Evolutionary conservation across 768 basidiomycete species (phyloP).

Genomic region (Lactifluus pinguis): DNA sequence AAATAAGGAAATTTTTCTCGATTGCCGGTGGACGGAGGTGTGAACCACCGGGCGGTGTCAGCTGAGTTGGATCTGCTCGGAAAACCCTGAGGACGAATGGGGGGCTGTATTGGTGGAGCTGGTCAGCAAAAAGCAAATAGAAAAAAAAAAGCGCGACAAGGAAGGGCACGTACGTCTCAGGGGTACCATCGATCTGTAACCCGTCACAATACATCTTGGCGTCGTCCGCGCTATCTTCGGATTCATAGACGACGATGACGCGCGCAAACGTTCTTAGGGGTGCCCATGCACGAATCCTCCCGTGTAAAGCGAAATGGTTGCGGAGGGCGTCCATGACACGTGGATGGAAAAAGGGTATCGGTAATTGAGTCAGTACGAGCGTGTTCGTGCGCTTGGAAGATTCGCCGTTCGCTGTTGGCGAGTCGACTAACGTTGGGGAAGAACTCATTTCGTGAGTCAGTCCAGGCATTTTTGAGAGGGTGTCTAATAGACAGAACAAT

Average conservation of each 20-base stretch:
- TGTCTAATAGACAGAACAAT: background rate
- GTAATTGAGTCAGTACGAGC: conserved; percentile 70
- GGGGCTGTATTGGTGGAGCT: conserved; percentile 28
- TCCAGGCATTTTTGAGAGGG: conserved; percentile 3
- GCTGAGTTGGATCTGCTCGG: conserved; percentile 62
- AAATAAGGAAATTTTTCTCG: conserved; percentile 95
- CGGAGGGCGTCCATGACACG: conserved; percentile 54
- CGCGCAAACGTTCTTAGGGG: conserved; percentile 75
- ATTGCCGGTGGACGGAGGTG: conserved; percentile 62
- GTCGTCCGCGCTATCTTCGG: conserved; percentile 51
- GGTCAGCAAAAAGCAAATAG: background rate
- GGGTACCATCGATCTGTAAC: conserved; percentile 47
- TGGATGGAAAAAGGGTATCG: conserved; percentile 69
- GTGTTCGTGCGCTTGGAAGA: conserved; percentile 60
- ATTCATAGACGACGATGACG: conserved; percentile 71
- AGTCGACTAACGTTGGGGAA: background rate
- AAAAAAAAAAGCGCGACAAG: no score
- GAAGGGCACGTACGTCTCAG: conserved; percentile 34
- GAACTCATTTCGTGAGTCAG: conserved; percentile 5
- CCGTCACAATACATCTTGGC: conserved; percentile 63
- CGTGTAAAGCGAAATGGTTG: conserved; percentile 67
- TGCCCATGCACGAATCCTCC: conserved; percentile 84
- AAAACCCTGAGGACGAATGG: conserved; percentile 55
- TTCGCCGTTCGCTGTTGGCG: conserved; percentile 1
- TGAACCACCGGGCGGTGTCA: conserved; percentile 21